Evolutionary conservation across 345 rosid species (phyloP), one percentile per base, ranked within the genome.

Genomic region (Euphorbia tirucalli): DNA sequence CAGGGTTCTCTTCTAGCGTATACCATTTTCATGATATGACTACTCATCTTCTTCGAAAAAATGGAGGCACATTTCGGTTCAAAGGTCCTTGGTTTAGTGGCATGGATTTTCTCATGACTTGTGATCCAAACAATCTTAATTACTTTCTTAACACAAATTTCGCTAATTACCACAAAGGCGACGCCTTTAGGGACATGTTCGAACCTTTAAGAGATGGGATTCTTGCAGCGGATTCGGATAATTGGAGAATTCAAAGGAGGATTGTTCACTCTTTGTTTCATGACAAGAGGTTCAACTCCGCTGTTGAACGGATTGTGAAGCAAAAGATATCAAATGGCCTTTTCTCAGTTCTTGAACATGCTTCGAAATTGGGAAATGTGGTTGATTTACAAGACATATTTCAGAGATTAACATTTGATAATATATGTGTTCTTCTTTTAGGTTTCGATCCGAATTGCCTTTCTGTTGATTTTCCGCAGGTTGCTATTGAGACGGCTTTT

Each of bases 311-410:
- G 1, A 54, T 24, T 2, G 22, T 44, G 18, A 11, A 44, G 15
- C 11, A 35, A 6, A 77, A 78, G 18, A 48, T 74, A 1, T 50
- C 25, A 16, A 49, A 25, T 54, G 69, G 79, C 14, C 41, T 75
- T 0, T 28, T 65, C 4, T 57, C 72, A 1, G 49, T 74, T 21
- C 55, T 81, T 2, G 70, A 77, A 0, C 70, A 61, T 39, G 32
- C 50, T 13, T 46, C 61, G 0, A 22, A 7, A 16, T 18, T 8
- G 2, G 78, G 44, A 24, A 6, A 3, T 4, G 73, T 16, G 7
- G 66, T 80, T 16, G 78, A 80, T 43, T n/a, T 80, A 37, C 79
- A 82, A 71, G 84, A 80, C 41, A 24, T 85, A 11, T 66, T 82
- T 7, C 65, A 78, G 1, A 58, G 84, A 24, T 80, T 77, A 54